These are phyloP conservation scores for Arctium lappa DNA, from an alignment of 129 eudicot genomes.

Conservation along the genomic window DNA sequence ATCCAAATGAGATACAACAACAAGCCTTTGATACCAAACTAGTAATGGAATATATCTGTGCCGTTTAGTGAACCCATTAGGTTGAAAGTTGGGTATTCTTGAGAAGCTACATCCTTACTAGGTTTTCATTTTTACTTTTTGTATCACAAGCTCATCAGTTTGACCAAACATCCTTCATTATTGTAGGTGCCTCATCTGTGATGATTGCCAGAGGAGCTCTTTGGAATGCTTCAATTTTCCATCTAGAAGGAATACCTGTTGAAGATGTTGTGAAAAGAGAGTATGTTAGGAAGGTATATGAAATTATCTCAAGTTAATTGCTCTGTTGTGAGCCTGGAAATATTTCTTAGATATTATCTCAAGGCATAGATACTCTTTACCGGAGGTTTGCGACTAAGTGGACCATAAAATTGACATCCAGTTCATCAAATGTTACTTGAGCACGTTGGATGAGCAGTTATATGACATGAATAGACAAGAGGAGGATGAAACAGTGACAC, in stretches of 20 bases:
- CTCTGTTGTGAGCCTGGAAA: neutral
- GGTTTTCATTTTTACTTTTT: neutral
- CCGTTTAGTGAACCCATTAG: too few relatives aligned
- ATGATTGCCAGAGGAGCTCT: conserved; percentile 97
- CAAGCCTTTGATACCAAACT: too few relatives aligned
- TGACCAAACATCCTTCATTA: neutral
- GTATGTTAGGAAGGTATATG: conserved; percentile 82
- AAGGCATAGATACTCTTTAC: too few relatives aligned
- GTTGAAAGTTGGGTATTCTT: neutral
- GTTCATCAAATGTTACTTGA: too few relatives aligned
- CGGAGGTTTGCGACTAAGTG: too few relatives aligned
- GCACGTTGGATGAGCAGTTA: too few relatives aligned
- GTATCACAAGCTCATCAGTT: neutral
- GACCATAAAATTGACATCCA: too few relatives aligned
- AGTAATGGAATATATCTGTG: too few relatives aligned
- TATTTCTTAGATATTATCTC: neutral
- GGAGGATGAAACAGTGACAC: too few relatives aligned
- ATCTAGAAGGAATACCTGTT: conserved; percentile 56
- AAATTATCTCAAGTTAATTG: neutral
- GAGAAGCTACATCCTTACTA: too few relatives aligned
- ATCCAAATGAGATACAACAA: too few relatives aligned
- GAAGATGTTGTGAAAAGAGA: conserved; percentile 79
- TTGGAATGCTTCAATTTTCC: conserved; percentile 93
- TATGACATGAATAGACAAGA: too few relatives aligned
- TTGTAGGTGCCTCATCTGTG: conserved; percentile 74